A percentile compares a stretch with the other conserved stretches of the same genome.
phyloP scores from a whole-genome alignment of 495 filamentous ascomycete genomes.

The Filosporella fistucella region DNA sequence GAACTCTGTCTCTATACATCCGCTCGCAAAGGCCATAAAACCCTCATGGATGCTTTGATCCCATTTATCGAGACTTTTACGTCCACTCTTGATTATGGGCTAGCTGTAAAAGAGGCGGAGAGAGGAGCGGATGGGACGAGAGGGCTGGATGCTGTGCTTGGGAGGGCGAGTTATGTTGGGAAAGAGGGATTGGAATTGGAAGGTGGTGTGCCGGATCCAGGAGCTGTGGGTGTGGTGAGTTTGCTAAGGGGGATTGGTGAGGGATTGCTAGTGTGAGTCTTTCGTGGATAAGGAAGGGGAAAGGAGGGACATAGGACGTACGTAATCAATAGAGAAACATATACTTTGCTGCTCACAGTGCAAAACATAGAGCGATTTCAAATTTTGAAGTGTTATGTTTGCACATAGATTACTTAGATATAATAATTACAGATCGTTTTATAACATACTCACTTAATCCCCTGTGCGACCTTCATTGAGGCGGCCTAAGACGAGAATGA shows the following conservation, averaged over 20 bases:
- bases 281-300: no score
- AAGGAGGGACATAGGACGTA: no score
- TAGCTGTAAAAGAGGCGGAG: constrained; percentile 67
- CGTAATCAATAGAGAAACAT: no score
- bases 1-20: constrained; percentile 78
- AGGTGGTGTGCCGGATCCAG: constrained; percentile 6
- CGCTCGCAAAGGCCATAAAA: constrained; percentile 80
- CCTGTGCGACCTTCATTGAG: no score
- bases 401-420: no score
- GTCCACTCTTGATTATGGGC: constrained; percentile 16
- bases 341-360: no score
- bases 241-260: not conserved
- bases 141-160: constrained; percentile 82
- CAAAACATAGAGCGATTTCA: no score
- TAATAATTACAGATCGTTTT: no score
- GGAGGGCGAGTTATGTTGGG: constrained; percentile 85
- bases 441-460: no score
- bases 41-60: constrained; percentile 80
- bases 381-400: no score
- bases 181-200: constrained; percentile 24
- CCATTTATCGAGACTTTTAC: constrained; percentile 71
- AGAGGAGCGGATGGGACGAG: constrained; percentile 75
- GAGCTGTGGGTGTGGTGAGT: constrained; percentile 1
- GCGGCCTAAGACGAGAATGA: no score
- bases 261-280: no score